phyloP scores from a whole-genome alignment of 768 basidiomycete species.

The Suillus paluster region DNA sequence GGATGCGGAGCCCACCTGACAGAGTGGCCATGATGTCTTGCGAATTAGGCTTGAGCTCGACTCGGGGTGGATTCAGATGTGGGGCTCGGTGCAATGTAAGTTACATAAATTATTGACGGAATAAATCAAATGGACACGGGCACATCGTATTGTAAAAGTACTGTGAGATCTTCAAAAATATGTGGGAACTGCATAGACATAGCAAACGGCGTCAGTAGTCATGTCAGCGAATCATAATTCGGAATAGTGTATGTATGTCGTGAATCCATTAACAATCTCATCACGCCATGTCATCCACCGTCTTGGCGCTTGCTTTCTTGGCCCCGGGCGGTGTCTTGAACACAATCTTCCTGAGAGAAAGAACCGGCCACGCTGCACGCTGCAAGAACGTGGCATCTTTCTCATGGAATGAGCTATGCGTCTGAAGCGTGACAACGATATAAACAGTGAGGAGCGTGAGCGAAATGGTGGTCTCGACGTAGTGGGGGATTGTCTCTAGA shows the following conservation, averaged over 20 bases:
- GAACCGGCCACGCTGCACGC: slow-evolving; percentile 27
- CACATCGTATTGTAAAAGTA: too few relatives aligned
- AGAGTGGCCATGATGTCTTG: slow-evolving; percentile 12
- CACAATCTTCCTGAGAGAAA: slow-evolving; percentile 8
- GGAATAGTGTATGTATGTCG: neutral
- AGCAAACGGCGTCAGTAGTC: neutral
- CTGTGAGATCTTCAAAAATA: neutral
- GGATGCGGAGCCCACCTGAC: slow-evolving; percentile 42
- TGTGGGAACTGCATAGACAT: too few relatives aligned
- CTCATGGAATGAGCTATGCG: slow-evolving; percentile 28
- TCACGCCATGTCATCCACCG: neutral
- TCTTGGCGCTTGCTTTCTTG: neutral
- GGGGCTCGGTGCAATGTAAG: too few relatives aligned
- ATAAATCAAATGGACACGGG: neutral
- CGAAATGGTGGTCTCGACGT: slow-evolving; percentile 44
- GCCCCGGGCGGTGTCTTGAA: neutral
- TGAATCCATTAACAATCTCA: neutral
- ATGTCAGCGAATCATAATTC: neutral
- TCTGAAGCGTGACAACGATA: slow-evolving; percentile 57
- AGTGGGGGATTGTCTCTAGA: slow-evolving; percentile 41
- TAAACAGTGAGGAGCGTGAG: slow-evolving; percentile 58
- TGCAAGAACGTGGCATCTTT: slow-evolving; percentile 17
- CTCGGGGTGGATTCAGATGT: neutral
- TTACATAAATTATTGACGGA: neutral
- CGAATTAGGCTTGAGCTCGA: neutral